Evolutionary conservation across 2,329 filamentous ascomycete genomes (phyloP), one percentile per base, ranked within the genome.

Genomic region (Passalora sequoiae): DNA sequence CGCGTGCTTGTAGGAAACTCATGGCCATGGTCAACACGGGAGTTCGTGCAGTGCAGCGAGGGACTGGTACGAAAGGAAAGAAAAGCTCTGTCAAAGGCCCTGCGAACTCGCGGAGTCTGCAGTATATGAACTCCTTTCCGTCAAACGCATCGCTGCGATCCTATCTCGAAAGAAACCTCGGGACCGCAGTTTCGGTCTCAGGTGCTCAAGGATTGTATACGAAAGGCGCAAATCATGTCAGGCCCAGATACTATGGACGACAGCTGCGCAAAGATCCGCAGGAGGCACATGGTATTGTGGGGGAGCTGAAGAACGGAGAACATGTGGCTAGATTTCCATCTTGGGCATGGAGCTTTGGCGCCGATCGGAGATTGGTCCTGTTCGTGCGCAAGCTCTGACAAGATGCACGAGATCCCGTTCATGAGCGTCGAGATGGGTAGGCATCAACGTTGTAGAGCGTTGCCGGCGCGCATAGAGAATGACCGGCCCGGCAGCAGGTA

Each of bases 1-100:
- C 30, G 19, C 42, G 42, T 10, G 7, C 7, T 27, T 37, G 32
- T 4, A 43, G 25, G 31, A 43, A 37, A n/a, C 40, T 43, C 40
- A 43, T 43, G 36, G 15, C 15, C 12, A n/a, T 28, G 24, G 25
- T 20, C 4, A 7, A 7, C 16, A 3, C 8, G 15, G 4, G 25
- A 4, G 15, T 7, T 30, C 21, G 15, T 20, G 24, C 20, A 28
- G 20, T 20, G 38, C 21, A 24, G 24, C 33, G 19, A 24, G 5
- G 13, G 19, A 4, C 19, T 20, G 19, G 20, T 13, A n/a, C n/a
- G 20, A n/a, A 24, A 24, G 15, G 6, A n/a, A n/a, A 36, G 19
- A 2, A 12, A 24, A 13, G 20, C 33, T 36, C 3, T 6, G 6
- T 3, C 4, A 36, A 20, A 6, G 19, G n/a, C 17, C 9, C 20